These are phyloP conservation scores for Alloteropsis semialata DNA, from an alignment of 176 grass and related monocot genomes.

Conservation along the genomic window DNA sequence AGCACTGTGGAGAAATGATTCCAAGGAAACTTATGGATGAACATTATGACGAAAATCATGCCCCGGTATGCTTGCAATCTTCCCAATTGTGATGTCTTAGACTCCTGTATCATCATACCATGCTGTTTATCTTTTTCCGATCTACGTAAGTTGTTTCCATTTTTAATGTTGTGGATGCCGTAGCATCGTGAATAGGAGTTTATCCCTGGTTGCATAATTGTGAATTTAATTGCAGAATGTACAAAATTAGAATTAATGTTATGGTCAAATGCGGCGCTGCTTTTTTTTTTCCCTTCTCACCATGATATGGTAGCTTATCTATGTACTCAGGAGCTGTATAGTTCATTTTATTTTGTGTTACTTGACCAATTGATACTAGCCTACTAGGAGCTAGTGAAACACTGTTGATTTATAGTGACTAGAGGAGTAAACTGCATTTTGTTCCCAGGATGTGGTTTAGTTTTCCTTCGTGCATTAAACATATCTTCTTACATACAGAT, in stretches of 20 bases:
- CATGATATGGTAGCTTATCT: not conserved
- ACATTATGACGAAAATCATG: constrained; percentile 66
- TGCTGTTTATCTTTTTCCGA: not conserved
- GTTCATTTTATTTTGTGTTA: not conserved
- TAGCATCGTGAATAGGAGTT: not conserved
- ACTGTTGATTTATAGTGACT: not conserved
- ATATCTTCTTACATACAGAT: constrained; percentile 47
- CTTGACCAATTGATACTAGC: too few relatives aligned
- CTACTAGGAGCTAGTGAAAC: too few relatives aligned
- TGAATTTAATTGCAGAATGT: not conserved
- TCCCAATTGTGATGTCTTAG: not conserved
- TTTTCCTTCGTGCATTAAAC: constrained; percentile 5
- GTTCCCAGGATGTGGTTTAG: not conserved
- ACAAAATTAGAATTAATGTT: not conserved
- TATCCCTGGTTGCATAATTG: not conserved
- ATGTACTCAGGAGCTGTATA: not conserved
- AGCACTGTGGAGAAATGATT: constrained; percentile 70
- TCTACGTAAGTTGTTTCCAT: constrained; percentile 2
- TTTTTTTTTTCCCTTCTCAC: not conserved
- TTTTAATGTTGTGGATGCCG: constrained; percentile 10
- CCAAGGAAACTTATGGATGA: constrained; percentile 63
- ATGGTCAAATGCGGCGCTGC: not conserved
- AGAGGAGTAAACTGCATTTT: constrained; percentile 16
- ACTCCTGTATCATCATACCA: not conserved
- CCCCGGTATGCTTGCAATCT: constrained; percentile 46